Evolutionary conservation across 192 early-diverging fungal genomes (phyloP).

Genomic region (Gorgonomyces haynaldii): DNA sequence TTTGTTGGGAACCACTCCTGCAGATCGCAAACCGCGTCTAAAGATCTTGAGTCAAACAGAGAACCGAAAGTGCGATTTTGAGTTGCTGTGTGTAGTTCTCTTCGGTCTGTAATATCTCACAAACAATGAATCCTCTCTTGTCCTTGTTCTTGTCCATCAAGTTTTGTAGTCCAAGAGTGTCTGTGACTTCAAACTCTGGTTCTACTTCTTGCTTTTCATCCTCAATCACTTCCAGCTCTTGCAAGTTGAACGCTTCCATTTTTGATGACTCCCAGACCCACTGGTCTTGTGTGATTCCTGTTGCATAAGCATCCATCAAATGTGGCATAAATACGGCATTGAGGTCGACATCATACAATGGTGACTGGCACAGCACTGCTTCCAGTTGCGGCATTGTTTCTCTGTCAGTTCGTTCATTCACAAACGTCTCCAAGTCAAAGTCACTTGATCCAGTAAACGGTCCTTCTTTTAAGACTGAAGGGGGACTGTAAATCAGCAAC

Average conservation of each 20-base stretch:
- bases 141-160: constrained; percentile 1
- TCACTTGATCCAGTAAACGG: no score
- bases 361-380: background rate
- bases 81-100: constrained; percentile 28
- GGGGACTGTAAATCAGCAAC: no score
- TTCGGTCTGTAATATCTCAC: constrained; percentile 33
- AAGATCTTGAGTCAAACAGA: constrained; percentile 17
- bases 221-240: background rate
- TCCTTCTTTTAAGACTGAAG: no score
- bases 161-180: background rate
- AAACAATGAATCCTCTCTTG: constrained; percentile 28
- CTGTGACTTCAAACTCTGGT: background rate
- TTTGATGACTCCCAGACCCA: constrained; percentile 24
- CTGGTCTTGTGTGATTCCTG: constrained; percentile 14
- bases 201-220: background rate
- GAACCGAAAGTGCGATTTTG: constrained; percentile 11
- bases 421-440: no score
- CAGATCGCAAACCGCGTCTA: constrained; percentile 15
- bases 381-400: background rate
- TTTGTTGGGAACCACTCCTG: constrained; percentile 18
- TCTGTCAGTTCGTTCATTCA: no score
- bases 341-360: background rate
- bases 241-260: constrained; percentile 5
- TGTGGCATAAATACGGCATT: constrained; percentile 12
- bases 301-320: constrained; percentile 31